Base-by-base conservation (phyloP, 1,139 yeast species). In the Suhomyces choctaworum region DNA sequence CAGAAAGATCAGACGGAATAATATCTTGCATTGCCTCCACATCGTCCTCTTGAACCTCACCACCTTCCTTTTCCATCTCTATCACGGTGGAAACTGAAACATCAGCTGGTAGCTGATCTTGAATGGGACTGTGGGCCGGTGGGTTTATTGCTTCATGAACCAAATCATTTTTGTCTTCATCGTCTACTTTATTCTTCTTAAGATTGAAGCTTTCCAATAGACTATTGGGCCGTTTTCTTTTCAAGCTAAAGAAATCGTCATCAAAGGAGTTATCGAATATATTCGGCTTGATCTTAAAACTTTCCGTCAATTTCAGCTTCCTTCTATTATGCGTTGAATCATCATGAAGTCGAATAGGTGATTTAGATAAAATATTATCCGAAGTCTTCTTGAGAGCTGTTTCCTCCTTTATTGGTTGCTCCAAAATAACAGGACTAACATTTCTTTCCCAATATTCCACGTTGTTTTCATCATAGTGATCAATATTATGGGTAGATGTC, bases 381-480 rank as follows among this genome's bases (percentile, higher is more conserved):
- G 21, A 4, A 4, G 20, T 8, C 20, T 16, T 16, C 10, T 26
- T 17, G 14, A n/a, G 15, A 11, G 32, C 21, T 26, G 13, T 31
- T 9, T 16, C 19, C 10, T 15, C 17, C n/a, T 15, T 36, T 10
- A 11, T 27, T 11, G 31, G 27, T 16, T 24, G 16, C 12, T 41
- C 39, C 10, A 37, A 12, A 4, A 21, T 15, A 14, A 29, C 33
- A 4, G 41, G 41, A 15, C 36, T 37, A 2, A 52, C 38, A 35
- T 54, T 47, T 16, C 39, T 42, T 30, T 64, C 69, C 34, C 61
- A 45, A 28, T 42, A 50, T 4, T 50, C 53, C 7, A 67, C 30
- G 39, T 66, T 62, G 3, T 50, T 50, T 33, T 64, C 73, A 7
- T 57, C 66, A 37, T 66, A 67, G 25, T 66, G 68, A 11, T 68